These are phyloP conservation scores for Pseudogymnoascus sp. DNA, from an alignment of 2,329 filamentous ascomycete genomes.

Conservation along the genomic window DNA sequence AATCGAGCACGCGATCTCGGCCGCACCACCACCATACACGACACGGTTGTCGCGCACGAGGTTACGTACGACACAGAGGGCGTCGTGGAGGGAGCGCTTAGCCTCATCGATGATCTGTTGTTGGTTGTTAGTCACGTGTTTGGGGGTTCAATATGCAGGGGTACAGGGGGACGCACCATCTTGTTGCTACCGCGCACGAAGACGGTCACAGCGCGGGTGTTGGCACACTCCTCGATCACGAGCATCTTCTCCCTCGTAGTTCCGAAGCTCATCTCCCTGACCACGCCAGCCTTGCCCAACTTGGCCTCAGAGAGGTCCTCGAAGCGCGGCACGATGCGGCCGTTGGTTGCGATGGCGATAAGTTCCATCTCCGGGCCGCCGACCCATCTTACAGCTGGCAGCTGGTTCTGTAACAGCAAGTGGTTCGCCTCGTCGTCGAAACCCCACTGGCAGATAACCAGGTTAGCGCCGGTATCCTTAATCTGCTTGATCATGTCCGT, in stretches of 20 bases:
- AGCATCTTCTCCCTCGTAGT: slow-evolving; percentile 99
- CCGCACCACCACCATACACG: slow-evolving; percentile 93
- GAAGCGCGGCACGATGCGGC: slow-evolving; percentile 92
- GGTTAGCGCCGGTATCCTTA: slow-evolving; percentile 93
- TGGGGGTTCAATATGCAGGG: slow-evolving; percentile 6
- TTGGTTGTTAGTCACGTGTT: slow-evolving; percentile 19
- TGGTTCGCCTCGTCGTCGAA: slow-evolving; percentile 99
- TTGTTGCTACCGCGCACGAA: slow-evolving; percentile 98
- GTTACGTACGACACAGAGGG: slow-evolving; percentile 94
- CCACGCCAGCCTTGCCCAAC: slow-evolving; percentile 80
- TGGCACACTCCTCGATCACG: slow-evolving; percentile 98
- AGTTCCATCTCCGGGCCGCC: slow-evolving; percentile 96
- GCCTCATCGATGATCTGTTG: slow-evolving; percentile 93
- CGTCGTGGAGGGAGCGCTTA: slow-evolving; percentile 93
- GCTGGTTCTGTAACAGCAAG: slow-evolving; percentile 86
- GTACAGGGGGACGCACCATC: slow-evolving; percentile 59
- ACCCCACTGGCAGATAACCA: slow-evolving; percentile 98
- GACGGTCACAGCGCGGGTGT: slow-evolving; percentile 90
- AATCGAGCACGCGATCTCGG: slow-evolving; percentile 93
- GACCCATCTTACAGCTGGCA: slow-evolving; percentile 95
- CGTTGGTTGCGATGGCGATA: slow-evolving; percentile 97
- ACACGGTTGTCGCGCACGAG: slow-evolving; percentile 93
- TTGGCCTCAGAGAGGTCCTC: slow-evolving; percentile 89
- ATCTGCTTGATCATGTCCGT: slow-evolving; percentile 98
- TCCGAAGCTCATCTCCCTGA: slow-evolving; percentile 92